phyloP scores from a whole-genome alignment of 805 yeast species.

The Teunomyces tritomae region DNA sequence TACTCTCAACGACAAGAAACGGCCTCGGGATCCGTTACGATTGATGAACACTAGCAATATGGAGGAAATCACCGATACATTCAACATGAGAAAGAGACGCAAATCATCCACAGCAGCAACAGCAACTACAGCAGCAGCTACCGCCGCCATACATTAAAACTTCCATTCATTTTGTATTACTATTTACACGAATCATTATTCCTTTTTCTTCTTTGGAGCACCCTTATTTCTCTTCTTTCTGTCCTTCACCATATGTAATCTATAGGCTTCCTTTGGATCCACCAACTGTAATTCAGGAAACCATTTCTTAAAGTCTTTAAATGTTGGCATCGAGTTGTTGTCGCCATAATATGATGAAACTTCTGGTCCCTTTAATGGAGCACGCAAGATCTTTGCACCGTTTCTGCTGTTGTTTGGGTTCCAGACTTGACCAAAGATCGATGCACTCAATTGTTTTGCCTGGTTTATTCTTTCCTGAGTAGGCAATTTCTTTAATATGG shows the following conservation, averaged over 20 bases:
- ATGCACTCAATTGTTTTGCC: constrained; percentile 58
- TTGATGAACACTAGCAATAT: constrained; percentile 7
- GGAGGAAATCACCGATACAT: constrained; percentile 30
- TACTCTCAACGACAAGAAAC: neutral
- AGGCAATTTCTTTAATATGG: constrained; percentile 35
- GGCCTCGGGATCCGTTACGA: constrained; percentile 1
- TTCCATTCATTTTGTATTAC: constrained; percentile 3
- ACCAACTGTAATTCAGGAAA: constrained; percentile 51
- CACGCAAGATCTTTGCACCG: constrained; percentile 67
- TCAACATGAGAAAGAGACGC: constrained; percentile 13
- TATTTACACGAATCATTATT: constrained; percentile 1
- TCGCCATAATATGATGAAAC: constrained; percentile 67
- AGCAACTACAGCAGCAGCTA: neutral
- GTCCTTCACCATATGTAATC: constrained; percentile 58
- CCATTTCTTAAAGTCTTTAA: constrained; percentile 55
- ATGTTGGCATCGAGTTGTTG: constrained; percentile 64
- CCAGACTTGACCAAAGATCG: constrained; percentile 66
- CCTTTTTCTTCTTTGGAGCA: constrained; percentile 70
- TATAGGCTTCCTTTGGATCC: constrained; percentile 68
- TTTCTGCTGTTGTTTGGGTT: constrained; percentile 67
- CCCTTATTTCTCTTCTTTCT: constrained; percentile 87
- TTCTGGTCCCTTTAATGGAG: constrained; percentile 71
- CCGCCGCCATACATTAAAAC: neutral
- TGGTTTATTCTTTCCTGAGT: constrained; percentile 48
- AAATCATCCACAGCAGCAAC: neutral